Evolutionary conservation across 495 filamentous ascomycete species (phyloP).

Genomic region (Cudoniella acicularis): DNA sequence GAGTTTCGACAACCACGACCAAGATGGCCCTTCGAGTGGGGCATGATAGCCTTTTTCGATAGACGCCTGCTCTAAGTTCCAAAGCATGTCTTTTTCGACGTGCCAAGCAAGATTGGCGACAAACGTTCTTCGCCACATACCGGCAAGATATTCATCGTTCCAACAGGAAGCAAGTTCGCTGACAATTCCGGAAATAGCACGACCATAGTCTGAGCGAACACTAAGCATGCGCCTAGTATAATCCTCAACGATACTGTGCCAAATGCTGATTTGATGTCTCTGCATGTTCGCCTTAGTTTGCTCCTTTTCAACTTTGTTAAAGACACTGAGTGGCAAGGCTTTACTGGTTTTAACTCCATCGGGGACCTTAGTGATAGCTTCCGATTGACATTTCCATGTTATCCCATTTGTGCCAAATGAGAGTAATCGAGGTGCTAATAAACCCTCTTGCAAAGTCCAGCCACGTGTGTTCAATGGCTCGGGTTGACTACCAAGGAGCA

Average conservation of each 20-base stretch:
- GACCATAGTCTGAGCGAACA: not conserved
- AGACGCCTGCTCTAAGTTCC: not conserved
- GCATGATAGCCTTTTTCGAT: not conserved
- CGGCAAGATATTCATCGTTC: not conserved
- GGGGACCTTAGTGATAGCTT: not conserved
- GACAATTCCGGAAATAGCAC: not conserved
- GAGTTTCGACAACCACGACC: not conserved
- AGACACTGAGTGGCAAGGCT: not conserved
- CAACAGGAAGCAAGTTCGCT: not conserved
- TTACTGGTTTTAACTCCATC: not conserved
- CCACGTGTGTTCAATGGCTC: not conserved
- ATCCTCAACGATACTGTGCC: not conserved
- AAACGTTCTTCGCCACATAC: not conserved
- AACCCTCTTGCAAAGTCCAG: not conserved
- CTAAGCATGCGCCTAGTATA: not conserved
- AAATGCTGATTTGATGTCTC: not conserved
- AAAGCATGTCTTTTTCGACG: not conserved
- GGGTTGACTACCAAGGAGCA: not conserved
- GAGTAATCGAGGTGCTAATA: not conserved
- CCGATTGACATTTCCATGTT: not conserved
- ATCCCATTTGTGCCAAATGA: not conserved
- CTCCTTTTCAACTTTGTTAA: not conserved
- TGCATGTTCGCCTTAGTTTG: not conserved
- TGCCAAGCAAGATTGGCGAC: not conserved
- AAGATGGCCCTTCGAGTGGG: not conserved